phyloP scores from a whole-genome alignment of 352 stramenopile species.

The Globisporangium carolinianum region DNA sequence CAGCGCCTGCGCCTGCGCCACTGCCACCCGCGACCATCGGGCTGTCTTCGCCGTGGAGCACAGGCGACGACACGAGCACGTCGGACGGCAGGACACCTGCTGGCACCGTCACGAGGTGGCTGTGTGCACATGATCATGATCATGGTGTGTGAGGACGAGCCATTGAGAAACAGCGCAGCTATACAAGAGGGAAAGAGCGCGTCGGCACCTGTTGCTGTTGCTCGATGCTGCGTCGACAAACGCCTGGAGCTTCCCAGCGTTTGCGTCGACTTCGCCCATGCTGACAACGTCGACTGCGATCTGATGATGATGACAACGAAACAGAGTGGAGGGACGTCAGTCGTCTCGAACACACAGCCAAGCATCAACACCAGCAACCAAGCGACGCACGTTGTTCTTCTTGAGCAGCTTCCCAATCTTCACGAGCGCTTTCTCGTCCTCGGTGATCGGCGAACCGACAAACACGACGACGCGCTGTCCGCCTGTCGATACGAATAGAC shows the following conservation, averaged over 20 bases:
- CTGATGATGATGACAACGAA: constrained; percentile 17
- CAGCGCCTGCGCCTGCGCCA: constrained; percentile 22
- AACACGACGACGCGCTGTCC: constrained; percentile 94
- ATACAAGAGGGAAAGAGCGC: not conserved
- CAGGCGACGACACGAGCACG: constrained; percentile 93
- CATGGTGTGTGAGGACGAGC: no score
- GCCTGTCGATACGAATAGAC: constrained; percentile 18
- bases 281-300: constrained; percentile 97
- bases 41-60: constrained; percentile 88
- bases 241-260: constrained; percentile 82
- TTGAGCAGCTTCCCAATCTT: constrained; percentile 98
- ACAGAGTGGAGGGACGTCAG: no score
- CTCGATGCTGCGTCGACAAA: constrained; percentile 93
- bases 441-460: constrained; percentile 91
- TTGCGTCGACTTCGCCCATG: constrained; percentile 94
- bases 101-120: constrained; percentile 96
- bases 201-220: constrained; percentile 72
- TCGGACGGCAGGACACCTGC: constrained; percentile 95
- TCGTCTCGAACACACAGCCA: constrained; percentile 1
- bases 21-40: constrained; percentile 34
- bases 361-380: not conserved
- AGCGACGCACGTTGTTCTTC: constrained; percentile 94
- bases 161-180: not conserved
- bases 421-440: constrained; percentile 87
- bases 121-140: not conserved